Base-by-base conservation (phyloP, 2,329 filamentous ascomycete species). In the Colletotrichum truncatum region DNA sequence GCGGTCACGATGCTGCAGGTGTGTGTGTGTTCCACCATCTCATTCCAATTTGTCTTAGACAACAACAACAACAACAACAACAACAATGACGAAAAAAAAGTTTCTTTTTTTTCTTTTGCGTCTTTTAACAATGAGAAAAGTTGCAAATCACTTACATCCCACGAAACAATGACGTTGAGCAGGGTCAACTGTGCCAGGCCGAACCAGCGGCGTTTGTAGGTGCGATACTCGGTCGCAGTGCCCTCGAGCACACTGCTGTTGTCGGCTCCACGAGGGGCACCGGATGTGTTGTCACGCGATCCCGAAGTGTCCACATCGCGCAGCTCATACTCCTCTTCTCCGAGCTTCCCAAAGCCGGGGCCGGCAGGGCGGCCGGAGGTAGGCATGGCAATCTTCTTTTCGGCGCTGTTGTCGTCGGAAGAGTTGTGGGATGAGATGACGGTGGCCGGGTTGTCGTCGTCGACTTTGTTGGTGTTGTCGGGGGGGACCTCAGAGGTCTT, bases 121-220 rank as follows among this genome's bases (percentile, higher is more conserved):
- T n/a, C n/a, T n/a, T n/a, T n/a, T n/a, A n/a, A n/a, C n/a, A n/a
- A n/a, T n/a, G 21, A 53, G n/a, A 28, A 8, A 46, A 53, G n/a
- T 14, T 11, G 11, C 10, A 10, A 53, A 26, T 5, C 18, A 89
- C 93, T 84, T 85, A 96, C 93, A 87, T 97, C 93, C 95, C 95
- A 98, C 73, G 93, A 97, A 41, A 97, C 91, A 66, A 98, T 88
- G 60, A 98, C 91, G 76, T 98, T 99, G 79, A 98, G 83, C 72
- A 98, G 79, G 6, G 94, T 91, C 74, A 98, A 80, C 78, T 97
- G 93, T 21, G 87, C 80, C 54, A 99, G 82, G 1, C 96, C 96
- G 76, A 97, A 92, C 89, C 93, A 99, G 45, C 96, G 87, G 73
- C 93, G 87, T 79, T 92, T 95, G 76, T 98, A 98, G 10, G 80